phyloP scores from a whole-genome alignment of 352 stramenopile species.

The Globisporangium cylindrosporum region DNA sequence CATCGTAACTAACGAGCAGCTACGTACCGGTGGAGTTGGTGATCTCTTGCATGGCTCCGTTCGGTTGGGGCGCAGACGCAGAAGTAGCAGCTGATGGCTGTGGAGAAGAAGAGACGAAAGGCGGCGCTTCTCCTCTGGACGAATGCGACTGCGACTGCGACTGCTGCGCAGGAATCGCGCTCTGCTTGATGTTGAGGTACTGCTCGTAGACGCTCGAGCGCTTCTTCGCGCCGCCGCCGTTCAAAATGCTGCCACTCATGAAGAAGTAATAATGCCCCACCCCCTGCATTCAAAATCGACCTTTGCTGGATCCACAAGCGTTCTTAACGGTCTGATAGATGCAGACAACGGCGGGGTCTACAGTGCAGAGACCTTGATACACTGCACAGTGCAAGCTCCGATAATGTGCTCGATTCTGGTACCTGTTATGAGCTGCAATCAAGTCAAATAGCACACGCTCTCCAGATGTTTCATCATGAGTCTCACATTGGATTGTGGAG shows the following conservation, averaged over 20 bases:
- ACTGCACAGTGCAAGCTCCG: too few relatives aligned
- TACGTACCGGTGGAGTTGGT: conserved; percentile 52
- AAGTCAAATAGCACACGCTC: too few relatives aligned
- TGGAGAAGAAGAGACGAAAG: background rate
- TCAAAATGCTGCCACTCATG: conserved; percentile 19
- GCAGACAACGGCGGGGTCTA: background rate
- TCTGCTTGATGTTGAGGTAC: conserved; percentile 55
- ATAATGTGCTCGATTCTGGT: too few relatives aligned
- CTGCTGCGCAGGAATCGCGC: conserved; percentile 11
- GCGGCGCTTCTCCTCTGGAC: background rate
- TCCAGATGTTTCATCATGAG: background rate
- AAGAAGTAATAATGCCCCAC: conserved; percentile 14
- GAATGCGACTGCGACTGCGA: background rate
- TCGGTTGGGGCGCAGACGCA: background rate
- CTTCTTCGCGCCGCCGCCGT: conserved; percentile 10
- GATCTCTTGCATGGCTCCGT: conserved; percentile 27
- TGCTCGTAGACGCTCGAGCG: conserved; percentile 38
- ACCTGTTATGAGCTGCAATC: too few relatives aligned
- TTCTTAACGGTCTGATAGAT: background rate
- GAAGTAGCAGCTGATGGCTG: background rate
- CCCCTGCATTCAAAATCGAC: background rate
- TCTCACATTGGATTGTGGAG: background rate
- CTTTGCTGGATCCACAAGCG: too few relatives aligned
- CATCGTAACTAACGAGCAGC: background rate
- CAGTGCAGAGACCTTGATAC: too few relatives aligned